Evolutionary conservation across 176 grass and related monocot genomes (phyloP).

Genomic region (Guadua angustifolia): DNA sequence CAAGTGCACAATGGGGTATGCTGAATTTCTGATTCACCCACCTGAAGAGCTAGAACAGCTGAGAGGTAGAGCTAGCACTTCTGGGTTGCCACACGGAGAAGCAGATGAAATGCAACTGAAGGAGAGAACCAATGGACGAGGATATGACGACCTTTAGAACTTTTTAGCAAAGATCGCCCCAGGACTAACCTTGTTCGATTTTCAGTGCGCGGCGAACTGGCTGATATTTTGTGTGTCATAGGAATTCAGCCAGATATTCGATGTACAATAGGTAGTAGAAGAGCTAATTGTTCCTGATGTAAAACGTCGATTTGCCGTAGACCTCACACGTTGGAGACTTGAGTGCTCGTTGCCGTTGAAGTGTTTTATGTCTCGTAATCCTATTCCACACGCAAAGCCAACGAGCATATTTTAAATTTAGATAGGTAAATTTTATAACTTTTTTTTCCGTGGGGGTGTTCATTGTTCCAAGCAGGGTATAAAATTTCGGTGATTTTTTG

Average conservation of each 20-base stretch:
- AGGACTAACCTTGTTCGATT: constrained; percentile 41
- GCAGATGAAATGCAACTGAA: constrained; percentile 16
- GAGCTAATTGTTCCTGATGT: constrained; percentile 25
- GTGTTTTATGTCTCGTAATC: background rate
- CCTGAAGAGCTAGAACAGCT: background rate
- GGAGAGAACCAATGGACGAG: background rate
- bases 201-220: constrained; percentile 2
- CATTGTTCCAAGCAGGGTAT: no score
- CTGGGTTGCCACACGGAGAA: background rate
- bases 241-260: constrained; percentile 29
- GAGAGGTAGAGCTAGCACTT: constrained; percentile 24
- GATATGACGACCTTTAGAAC: background rate
- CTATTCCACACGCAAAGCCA: background rate
- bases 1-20: background rate
- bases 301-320: constrained; percentile 3
- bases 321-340: constrained; percentile 3
- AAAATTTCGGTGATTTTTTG: no score
- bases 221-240: constrained; percentile 20
- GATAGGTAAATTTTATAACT: no score
- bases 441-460: no score
- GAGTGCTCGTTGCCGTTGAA: background rate
- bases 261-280: constrained; percentile 27
- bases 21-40: background rate
- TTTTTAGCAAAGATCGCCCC: background rate
- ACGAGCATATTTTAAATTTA: background rate